Evolutionary conservation across 1,284 basidiomycete species (phyloP).

Genomic region (Rhodotorula sp.): DNA sequence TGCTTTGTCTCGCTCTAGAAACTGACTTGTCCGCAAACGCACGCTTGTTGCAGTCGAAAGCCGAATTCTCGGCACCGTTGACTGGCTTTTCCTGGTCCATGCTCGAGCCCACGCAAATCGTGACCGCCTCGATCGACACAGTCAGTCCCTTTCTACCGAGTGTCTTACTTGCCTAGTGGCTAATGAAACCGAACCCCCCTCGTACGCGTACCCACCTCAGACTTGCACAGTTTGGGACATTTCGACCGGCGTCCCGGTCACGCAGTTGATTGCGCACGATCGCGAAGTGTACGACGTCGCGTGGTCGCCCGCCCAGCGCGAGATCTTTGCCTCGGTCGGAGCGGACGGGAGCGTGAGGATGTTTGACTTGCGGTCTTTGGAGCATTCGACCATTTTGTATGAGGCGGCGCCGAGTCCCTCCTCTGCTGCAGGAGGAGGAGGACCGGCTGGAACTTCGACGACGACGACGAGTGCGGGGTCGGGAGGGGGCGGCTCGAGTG

Average conservation of each 20-base stretch:
- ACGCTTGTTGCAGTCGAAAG: constrained; percentile 65
- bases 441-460: constrained; percentile 10
- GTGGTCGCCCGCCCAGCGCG: constrained; percentile 92
- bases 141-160: constrained; percentile 41
- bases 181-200: neutral
- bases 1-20: no score
- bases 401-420: constrained; percentile 65
- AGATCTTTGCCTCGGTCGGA: constrained; percentile 97
- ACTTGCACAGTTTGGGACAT: constrained; percentile 73
- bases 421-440: constrained; percentile 51
- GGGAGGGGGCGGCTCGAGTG: neutral
- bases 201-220: constrained; percentile 31
- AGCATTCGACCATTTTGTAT: constrained; percentile 98
- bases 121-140: constrained; percentile 87
- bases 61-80: constrained; percentile 78
- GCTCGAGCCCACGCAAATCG: constrained; percentile 77
- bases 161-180: neutral
- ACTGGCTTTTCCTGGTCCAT: constrained; percentile 97
- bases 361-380: constrained; percentile 91
- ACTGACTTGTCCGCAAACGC: no score
- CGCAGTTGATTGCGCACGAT: constrained; percentile 87
- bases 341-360: constrained; percentile 95
- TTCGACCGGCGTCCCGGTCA: constrained; percentile 89
- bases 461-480: neutral
- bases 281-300: constrained; percentile 66